Base-by-base conservation (phyloP, 2,329 filamentous ascomycete species). In the Pyrenochaeta sp. region DNA sequence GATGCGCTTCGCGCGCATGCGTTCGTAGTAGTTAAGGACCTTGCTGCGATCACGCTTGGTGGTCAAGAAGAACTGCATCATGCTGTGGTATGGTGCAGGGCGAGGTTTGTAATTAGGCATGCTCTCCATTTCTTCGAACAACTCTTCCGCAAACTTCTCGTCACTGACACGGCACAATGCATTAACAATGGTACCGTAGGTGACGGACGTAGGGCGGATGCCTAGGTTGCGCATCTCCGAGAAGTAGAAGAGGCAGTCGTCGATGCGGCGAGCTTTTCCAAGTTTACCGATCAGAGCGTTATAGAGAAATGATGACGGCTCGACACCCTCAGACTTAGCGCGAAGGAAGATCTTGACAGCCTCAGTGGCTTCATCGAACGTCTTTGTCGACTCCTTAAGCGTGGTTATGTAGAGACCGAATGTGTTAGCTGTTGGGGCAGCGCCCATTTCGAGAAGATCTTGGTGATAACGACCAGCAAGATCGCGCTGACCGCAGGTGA, bases 371-470 rank as follows among this genome's bases (percentile, higher is more conserved):
- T 99, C 95, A 69, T 99, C 95, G 63, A 97, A 98, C 0, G 93
- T 98, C 85, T 96, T 97, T 62, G 92, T 92, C 0, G 92, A 96
- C 72, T 97, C 94, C 81, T 98, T 97, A 57, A 99, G 83, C 1
- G 94, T 98, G n/a, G 96, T 98, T 78, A 99, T 99, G 83, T 98
- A 99, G 15, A 99, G 85, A 54, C 95, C 95, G 66, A 96, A 99
- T 0, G 95, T 99, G 81, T 99, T 99, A 37, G 95, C 95, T 2
- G 94, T 96, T 14, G 95, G 95, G 9, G 93, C 89, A 55, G 90
- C 88, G 42, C 94, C 94, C 82, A 98, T 95, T 56, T 92, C 88
- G 43, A 96, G 83, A 63, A 99, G 83, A 75, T 99, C 92, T 75
- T 95, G 89, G 73, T 98, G 95, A 77, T 90, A 97, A 66, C 92